A percentile compares a stretch with the other conserved stretches of the same genome.
phyloP scores from a whole-genome alignment of 768 basidiomycete genomes.

The Tricholoma saponaceum region DNA sequence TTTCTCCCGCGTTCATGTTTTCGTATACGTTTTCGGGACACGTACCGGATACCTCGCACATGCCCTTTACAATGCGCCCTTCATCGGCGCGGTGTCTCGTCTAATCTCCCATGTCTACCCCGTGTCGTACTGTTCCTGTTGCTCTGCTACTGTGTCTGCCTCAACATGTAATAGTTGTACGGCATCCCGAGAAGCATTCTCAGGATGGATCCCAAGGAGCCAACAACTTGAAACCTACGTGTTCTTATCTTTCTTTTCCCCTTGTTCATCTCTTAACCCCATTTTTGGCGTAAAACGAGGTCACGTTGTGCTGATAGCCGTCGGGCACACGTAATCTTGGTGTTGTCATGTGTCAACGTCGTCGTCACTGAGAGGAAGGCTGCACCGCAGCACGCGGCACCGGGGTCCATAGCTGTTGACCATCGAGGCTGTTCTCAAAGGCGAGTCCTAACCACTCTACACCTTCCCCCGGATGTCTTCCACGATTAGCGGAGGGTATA shows the following conservation, averaged over 20 bases:
- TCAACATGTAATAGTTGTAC: background rate
- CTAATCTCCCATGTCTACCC: background rate
- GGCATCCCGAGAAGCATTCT: background rate
- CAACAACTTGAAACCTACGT: background rate
- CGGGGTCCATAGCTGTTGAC: background rate
- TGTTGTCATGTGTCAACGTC: background rate
- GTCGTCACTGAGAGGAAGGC: too few relatives aligned
- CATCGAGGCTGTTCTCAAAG: background rate
- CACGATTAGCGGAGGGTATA: background rate
- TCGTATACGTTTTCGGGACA: background rate
- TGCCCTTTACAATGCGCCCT: background rate
- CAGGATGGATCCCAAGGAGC: background rate
- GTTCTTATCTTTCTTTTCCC: background rate
- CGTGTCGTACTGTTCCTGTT: background rate
- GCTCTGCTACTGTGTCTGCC: background rate
- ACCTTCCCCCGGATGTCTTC: background rate
- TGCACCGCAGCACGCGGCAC: too few relatives aligned
- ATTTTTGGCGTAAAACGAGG: background rate
- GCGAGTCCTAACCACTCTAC: background rate
- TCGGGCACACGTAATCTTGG: background rate
- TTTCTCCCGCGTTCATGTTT: background rate
- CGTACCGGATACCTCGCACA: background rate
- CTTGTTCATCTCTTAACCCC: background rate
- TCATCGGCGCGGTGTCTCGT: background rate
- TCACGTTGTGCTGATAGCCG: background rate